Evolutionary conservation across 2,329 filamentous ascomycete genomes (phyloP).

Genomic region (Pyrenophora tritici-repentis): DNA sequence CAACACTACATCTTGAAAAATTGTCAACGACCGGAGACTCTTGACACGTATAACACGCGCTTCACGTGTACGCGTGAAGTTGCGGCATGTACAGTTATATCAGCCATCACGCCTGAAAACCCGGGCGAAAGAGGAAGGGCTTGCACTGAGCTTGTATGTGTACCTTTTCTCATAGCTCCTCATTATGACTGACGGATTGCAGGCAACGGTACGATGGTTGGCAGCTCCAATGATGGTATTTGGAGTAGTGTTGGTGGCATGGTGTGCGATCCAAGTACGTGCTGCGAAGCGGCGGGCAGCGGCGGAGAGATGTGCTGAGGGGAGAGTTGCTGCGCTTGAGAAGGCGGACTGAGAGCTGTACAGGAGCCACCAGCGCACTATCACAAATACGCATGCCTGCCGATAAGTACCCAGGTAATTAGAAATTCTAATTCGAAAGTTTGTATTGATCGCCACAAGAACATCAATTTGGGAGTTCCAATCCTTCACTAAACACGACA

Average conservation of each 20-base stretch:
- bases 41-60: background rate
- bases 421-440: no score
- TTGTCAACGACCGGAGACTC: background rate
- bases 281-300: background rate
- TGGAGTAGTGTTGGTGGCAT: background rate
- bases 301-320: background rate
- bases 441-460: no score
- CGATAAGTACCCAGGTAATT: no score
- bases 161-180: no score
- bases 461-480: no score
- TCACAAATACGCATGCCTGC: no score
- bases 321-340: background rate
- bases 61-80: background rate
- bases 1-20: background rate
- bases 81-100: background rate
- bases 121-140: background rate
- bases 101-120: background rate
- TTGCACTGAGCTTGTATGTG: background rate
- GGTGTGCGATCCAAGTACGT: background rate
- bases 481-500: no score
- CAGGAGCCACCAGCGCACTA: no score
- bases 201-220: background rate
- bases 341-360: background rate
- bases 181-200: background rate
- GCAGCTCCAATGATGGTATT: background rate